phyloP scores from a whole-genome alignment of 148 eudicot species.

The Amaranthus hypochondriacus region DNA sequence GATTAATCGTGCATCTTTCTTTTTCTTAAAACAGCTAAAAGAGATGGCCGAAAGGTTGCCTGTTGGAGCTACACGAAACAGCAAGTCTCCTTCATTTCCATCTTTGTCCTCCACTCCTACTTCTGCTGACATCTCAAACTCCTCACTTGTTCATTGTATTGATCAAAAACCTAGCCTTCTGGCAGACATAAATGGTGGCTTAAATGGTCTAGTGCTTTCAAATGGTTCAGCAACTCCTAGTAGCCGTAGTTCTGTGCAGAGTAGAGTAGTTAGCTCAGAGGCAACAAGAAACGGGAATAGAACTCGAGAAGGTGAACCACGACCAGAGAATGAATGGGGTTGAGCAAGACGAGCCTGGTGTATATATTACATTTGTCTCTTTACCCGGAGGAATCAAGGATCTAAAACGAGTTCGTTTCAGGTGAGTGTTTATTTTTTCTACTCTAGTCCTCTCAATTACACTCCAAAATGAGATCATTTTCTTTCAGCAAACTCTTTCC shows the following conservation, averaged over 20 bases:
- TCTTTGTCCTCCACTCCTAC: constrained; percentile 40
- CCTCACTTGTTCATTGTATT: constrained; percentile 43
- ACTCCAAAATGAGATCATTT: not conserved
- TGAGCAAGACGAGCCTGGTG: constrained; percentile 97
- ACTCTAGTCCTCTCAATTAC: not conserved
- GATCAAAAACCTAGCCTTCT: constrained; percentile 41
- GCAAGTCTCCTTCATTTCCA: constrained; percentile 51
- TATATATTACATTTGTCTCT: constrained; percentile 84
- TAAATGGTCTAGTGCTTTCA: constrained; percentile 42
- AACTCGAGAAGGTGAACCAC: constrained; percentile 64
- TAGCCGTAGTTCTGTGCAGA: constrained; percentile 51
- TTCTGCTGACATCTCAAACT: constrained; percentile 45
- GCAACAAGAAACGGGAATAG: constrained; percentile 57
- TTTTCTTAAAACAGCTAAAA: constrained; percentile 41
- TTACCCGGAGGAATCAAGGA: constrained; percentile 86
- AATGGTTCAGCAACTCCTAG: constrained; percentile 59
- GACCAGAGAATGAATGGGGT: constrained; percentile 85
- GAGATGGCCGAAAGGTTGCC: constrained; percentile 98
- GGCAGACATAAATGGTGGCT: constrained; percentile 56
- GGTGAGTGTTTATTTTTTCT: constrained; percentile 37
- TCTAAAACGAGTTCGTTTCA: constrained; percentile 94
- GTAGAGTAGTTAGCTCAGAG: constrained; percentile 45
- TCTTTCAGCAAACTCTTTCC: not conserved
- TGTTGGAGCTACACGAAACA: constrained; percentile 75
- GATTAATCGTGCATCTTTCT: not conserved